These are phyloP conservation scores for Penstemon eatonii DNA, from an alignment of 257 asterid species.

Conservation along the genomic window DNA sequence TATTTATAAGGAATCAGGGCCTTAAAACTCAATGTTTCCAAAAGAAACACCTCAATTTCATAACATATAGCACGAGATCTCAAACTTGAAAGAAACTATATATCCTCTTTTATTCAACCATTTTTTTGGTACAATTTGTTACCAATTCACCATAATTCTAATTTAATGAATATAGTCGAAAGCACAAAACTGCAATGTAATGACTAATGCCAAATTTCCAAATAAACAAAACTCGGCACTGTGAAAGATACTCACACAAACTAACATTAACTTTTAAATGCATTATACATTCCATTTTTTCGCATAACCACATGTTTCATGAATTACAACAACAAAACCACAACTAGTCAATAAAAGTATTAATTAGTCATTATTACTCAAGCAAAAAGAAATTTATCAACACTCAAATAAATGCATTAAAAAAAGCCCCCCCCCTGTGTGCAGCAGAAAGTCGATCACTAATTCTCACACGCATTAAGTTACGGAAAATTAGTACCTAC, in stretches of 20 bases:
- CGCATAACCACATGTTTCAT: not conserved
- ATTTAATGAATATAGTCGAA: no score
- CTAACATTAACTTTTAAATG: not conserved
- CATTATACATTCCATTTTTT: slow-evolving; percentile 6
- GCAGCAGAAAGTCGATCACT: slow-evolving; percentile 21
- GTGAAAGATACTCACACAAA: not conserved
- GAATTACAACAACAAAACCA: not conserved
- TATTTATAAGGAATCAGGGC: not conserved
- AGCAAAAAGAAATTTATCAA: not conserved
- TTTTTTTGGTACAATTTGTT: not conserved
- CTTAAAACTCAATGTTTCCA: slow-evolving; percentile 1
- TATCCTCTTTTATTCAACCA: not conserved
- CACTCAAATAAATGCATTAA: slow-evolving; percentile 17
- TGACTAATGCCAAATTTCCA: not conserved
- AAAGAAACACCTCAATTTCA: not conserved
- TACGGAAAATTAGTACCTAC: no score
- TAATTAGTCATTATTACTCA: not conserved
- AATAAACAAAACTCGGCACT: slow-evolving; percentile 17
- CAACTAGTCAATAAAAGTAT: not conserved
- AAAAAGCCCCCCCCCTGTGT: slow-evolving; percentile 14
- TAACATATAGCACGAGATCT: not conserved
- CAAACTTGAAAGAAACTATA: not conserved
- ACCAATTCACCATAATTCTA: no score
- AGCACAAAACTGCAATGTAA: no score
- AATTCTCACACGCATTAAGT: not conserved